These are phyloP conservation scores for Cytidiella melzeri DNA, from an alignment of 768 basidiomycete genomes.

Conservation along the genomic window DNA sequence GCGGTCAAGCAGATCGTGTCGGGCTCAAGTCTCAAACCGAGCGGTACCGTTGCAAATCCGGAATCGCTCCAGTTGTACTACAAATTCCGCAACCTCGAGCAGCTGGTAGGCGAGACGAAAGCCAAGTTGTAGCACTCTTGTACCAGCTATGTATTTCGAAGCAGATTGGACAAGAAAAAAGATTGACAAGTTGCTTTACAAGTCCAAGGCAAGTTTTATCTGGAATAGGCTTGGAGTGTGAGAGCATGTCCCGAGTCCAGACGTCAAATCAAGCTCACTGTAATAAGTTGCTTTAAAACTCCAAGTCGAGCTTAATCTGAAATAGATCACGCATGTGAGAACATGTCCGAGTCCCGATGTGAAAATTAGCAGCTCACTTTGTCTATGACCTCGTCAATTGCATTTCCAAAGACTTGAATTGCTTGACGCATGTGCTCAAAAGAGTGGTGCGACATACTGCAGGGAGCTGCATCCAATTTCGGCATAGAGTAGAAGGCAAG, in stretches of 20 bases:
- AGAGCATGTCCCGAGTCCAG: too few species aligned
- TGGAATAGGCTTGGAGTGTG: too few species aligned
- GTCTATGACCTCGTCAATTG: slow-evolving; percentile 2
- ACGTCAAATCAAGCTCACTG: too few species aligned
- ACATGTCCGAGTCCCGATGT: not conserved
- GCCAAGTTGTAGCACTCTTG: slow-evolving; percentile 10
- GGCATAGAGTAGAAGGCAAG: too few species aligned
- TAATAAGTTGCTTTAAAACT: slow-evolving; percentile 2
- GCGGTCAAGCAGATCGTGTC: slow-evolving; percentile 75
- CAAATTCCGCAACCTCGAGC: slow-evolving; percentile 50
- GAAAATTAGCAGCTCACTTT: not conserved
- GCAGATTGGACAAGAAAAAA: too few species aligned
- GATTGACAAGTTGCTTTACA: too few species aligned
- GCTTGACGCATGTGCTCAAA: slow-evolving; percentile 4
- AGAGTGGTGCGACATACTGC: too few species aligned
- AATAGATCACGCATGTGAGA: not conserved
- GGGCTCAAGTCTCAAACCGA: slow-evolving; percentile 56
- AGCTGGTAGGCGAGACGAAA: slow-evolving; percentile 11
- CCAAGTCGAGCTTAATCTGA: slow-evolving; percentile 5
- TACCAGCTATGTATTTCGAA: too few species aligned
- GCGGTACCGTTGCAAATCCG: slow-evolving; percentile 72
- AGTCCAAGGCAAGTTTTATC: too few species aligned
- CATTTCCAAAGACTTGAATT: slow-evolving; percentile 1
- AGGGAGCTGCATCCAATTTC: too few species aligned
- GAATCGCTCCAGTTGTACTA: slow-evolving; percentile 60